These are phyloP conservation scores for Fraxinus quadrangulata DNA, from an alignment of 257 asterid species.

Conservation along the genomic window DNA sequence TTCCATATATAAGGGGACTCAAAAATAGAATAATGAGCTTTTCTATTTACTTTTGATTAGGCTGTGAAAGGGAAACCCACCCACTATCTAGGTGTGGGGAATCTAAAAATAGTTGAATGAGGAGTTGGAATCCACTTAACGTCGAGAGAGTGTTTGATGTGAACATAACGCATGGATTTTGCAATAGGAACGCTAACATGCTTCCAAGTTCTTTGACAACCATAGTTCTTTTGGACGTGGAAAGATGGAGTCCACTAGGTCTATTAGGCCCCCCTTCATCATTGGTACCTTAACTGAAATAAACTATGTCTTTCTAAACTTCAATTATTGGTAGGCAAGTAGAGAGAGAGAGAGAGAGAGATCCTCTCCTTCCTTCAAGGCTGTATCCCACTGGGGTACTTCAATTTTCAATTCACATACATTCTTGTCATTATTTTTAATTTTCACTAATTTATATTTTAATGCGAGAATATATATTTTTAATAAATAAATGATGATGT, in stretches of 20 bases:
- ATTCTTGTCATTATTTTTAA: too few relatives aligned
- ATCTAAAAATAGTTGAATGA: slow-evolving; percentile 53
- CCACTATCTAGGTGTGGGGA: slow-evolving; percentile 39
- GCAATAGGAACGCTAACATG: slow-evolving; percentile 52
- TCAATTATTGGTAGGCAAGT: slow-evolving; percentile 48
- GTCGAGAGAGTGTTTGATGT: slow-evolving; percentile 35
- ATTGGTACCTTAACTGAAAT: slow-evolving; percentile 33
- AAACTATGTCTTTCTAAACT: slow-evolving; percentile 26
- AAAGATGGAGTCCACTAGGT: slow-evolving; percentile 58
- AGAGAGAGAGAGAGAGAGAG: slow-evolving; percentile 8
- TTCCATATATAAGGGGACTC: background rate
- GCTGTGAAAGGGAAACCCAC: slow-evolving; percentile 67
- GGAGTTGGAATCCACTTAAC: slow-evolving; percentile 76
- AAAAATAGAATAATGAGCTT: background rate
- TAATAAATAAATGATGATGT: background rate
- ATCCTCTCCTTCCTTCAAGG: background rate
- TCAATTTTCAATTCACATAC: background rate
- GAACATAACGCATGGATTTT: slow-evolving; percentile 49
- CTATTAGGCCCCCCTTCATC: slow-evolving; percentile 25
- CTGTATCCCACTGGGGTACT: background rate
- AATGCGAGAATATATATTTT: background rate
- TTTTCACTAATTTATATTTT: too few relatives aligned
- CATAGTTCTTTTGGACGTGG: slow-evolving; percentile 51
- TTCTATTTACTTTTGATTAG: slow-evolving; percentile 29
- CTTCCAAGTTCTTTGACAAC: slow-evolving; percentile 50